phyloP scores from a whole-genome alignment of 73 alveolate genomes.

The Stentor coeruleus region DNA sequence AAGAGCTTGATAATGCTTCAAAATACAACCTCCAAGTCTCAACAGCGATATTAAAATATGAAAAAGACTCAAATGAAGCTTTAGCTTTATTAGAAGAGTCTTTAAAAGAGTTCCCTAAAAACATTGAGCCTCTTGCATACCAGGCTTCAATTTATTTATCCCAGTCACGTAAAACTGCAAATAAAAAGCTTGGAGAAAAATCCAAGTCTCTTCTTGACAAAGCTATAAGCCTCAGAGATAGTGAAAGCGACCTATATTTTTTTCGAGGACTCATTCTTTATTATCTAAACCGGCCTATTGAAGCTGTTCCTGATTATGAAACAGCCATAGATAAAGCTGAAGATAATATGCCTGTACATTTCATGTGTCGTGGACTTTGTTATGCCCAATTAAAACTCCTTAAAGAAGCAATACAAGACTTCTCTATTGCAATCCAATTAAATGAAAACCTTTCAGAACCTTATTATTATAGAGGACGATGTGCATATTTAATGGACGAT shows the following conservation, averaged over 20 bases:
- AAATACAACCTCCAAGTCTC: conserved; percentile 38
- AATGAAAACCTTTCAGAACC: conserved; percentile 47
- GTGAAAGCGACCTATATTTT: conserved; percentile 42
- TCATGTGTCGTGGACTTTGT: conserved; percentile 42
- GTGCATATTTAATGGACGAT: conserved; percentile 43
- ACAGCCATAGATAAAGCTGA: conserved; percentile 45
- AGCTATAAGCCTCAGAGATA: conserved; percentile 38
- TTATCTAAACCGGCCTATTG: conserved; percentile 26
- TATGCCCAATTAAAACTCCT: conserved; percentile 33
- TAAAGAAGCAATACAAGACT: conserved; percentile 41
- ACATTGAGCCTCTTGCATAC: conserved; percentile 45
- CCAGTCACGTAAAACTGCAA: too few relatives aligned
- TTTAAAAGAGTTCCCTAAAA: conserved; percentile 29
- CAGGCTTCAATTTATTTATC: conserved; percentile 33
- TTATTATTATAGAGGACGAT: conserved; percentile 44
- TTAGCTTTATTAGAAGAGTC: conserved; percentile 37
- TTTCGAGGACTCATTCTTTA: conserved; percentile 33
- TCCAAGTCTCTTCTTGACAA: not conserved
- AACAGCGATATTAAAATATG: conserved; percentile 39
- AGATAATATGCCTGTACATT: conserved; percentile 43
- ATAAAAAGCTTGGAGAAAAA: conserved; percentile 27
- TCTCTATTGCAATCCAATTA: conserved; percentile 30
- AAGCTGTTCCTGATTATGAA: conserved; percentile 38
- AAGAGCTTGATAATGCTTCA: conserved; percentile 31
- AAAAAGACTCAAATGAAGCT: conserved; percentile 26